Percentiles rank a stretch among this genome's conserved stretches.
phyloP scores from a whole-genome alignment of 1,284 basidiomycete species.

The Ceratobasidium papillatum region DNA sequence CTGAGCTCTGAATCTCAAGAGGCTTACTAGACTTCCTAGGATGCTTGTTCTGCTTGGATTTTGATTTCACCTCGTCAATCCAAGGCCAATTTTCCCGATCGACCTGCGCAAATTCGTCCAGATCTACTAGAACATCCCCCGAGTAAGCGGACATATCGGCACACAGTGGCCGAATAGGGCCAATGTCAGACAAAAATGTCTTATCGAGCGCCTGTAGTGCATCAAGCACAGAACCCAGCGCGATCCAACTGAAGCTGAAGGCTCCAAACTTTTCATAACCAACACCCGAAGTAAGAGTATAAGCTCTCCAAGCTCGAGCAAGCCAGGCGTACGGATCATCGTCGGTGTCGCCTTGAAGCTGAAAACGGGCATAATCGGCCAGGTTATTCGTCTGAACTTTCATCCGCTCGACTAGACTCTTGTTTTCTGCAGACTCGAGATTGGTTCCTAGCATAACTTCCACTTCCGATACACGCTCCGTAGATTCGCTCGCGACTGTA shows the following conservation, averaged over 20 bases:
- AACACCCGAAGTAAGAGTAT: neutral
- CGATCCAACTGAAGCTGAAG: conserved; percentile 31
- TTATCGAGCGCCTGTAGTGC: neutral
- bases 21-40: neutral
- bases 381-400: conserved; percentile 6
- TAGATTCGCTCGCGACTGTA: neutral
- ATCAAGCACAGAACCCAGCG: conserved; percentile 22
- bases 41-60: neutral
- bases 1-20: neutral
- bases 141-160: neutral
- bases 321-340: neutral
- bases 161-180: neutral
- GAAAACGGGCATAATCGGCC: neutral
- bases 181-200: neutral
- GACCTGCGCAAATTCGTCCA: neutral
- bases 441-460: conserved; percentile 41
- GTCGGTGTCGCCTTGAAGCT: conserved; percentile 9
- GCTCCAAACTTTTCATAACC: conserved; percentile 1
- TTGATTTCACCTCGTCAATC: neutral
- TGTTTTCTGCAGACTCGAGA: conserved; percentile 16
- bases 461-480: conserved; percentile 16
- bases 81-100: neutral
- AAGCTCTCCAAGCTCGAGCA: conserved; percentile 35
- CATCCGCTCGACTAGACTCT: conserved; percentile 24
- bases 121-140: neutral